Percentiles rank a stretch among this genome's conserved stretches.
phyloP scores from a whole-genome alignment of 2,329 filamentous ascomycete species.

The Parascedosporium putredinis region DNA sequence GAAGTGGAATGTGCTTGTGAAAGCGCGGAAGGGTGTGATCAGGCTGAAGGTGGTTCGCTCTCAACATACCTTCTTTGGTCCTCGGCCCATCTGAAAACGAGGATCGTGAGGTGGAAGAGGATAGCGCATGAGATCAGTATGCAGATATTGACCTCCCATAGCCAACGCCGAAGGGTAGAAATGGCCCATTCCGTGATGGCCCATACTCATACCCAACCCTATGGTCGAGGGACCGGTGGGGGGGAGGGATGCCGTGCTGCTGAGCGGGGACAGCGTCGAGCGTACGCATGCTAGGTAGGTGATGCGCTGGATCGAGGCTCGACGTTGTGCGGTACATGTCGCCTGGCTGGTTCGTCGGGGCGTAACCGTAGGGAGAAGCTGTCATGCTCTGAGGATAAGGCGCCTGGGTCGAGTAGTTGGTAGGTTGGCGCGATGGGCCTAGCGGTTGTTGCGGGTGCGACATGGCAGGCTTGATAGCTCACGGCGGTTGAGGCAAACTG shows the following conservation, averaged over 20 bases:
- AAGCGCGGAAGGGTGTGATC: too few relatives aligned
- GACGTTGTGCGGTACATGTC: conserved; percentile 9
- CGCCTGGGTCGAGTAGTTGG: conserved; percentile 7
- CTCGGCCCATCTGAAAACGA: conserved; percentile 6
- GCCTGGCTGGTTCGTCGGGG: conserved; percentile 2
- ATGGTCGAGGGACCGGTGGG: conserved; percentile 5
- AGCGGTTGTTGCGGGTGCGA: conserved; percentile 2
- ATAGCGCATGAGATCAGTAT: conserved; percentile 1
- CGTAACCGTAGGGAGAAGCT: conserved; percentile 8
- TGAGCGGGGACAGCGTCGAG: conserved; percentile 20
- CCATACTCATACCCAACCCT: conserved; percentile 5
- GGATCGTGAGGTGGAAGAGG: conserved; percentile 5
- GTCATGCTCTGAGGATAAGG: conserved; percentile 9
- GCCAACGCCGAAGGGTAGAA: conserved; percentile 11
- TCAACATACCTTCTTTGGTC: conserved; percentile 8
- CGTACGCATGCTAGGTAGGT: conserved; percentile 29
- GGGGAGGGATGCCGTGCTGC: conserved; percentile 9
- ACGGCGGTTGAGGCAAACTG: background rate
- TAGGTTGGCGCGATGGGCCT: conserved; percentile 7
- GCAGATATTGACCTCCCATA: conserved; percentile 16
- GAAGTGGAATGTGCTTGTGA: too few relatives aligned
- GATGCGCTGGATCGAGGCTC: conserved; percentile 7
- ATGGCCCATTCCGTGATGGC: background rate
- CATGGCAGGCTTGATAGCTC: background rate
- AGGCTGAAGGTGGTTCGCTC: too few relatives aligned